Evolutionary conservation across 768 basidiomycete genomes (phyloP).

Genomic region (Omphalotus guepiniiformis): DNA sequence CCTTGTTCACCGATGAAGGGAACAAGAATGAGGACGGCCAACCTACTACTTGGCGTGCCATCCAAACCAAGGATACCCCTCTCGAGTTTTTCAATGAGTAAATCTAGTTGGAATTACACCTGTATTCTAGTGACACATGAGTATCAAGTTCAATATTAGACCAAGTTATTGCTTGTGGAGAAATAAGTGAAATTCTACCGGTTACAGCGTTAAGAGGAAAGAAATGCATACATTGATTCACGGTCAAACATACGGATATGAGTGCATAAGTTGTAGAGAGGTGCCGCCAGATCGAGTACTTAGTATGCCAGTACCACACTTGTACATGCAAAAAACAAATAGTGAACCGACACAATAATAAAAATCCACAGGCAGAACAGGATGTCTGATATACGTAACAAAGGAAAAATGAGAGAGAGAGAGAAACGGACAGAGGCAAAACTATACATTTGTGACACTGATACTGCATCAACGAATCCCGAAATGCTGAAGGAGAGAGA

Average conservation of each 20-base stretch:
- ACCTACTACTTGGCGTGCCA: conserved; percentile 58
- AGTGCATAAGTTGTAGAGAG: not conserved
- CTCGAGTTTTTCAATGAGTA: conserved; percentile 72
- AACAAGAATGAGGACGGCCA: conserved; percentile 40
- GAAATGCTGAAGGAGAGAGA: not conserved
- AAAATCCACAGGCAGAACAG: too few species aligned
- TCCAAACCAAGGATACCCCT: conserved; percentile 54
- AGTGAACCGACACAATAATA: too few species aligned
- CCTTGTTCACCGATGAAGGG: conserved; percentile 61
- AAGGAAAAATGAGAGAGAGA: conserved; percentile 16
- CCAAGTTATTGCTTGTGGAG: too few species aligned
- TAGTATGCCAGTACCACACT: too few species aligned
- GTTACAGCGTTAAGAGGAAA: not conserved
- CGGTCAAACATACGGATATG: not conserved
- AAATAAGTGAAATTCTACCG: too few species aligned
- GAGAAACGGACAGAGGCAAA: conserved; percentile 13
- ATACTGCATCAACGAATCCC: conserved; percentile 8
- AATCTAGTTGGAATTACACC: too few species aligned
- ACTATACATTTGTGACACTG: conserved; percentile 8
- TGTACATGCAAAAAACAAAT: not conserved
- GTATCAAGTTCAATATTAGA: too few species aligned
- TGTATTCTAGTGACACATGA: too few species aligned
- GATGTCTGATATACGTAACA: too few species aligned
- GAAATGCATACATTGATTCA: not conserved
- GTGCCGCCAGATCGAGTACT: too few species aligned